phyloP scores from a whole-genome alignment of 768 basidiomycete species.

The Porpolomopsis calyptriformis region DNA sequence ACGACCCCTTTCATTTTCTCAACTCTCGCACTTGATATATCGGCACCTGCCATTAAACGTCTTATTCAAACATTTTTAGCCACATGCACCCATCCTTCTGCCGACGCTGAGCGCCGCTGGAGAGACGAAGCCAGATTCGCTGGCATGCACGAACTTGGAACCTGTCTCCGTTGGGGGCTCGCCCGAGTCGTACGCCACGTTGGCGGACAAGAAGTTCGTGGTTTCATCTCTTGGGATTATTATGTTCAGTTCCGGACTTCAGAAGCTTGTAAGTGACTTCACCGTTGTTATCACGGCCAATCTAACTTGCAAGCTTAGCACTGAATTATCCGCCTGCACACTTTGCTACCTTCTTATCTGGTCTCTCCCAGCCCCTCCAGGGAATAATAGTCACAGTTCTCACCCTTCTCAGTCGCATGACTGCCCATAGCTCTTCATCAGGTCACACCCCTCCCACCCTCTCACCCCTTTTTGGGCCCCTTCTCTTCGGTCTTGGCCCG shows the following conservation, averaged over 20 bases:
- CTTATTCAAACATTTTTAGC: slow-evolving; percentile 76
- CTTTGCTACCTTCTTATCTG: slow-evolving; percentile 58
- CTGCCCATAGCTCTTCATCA: slow-evolving; percentile 72
- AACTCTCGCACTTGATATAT: slow-evolving; percentile 76
- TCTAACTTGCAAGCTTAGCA: slow-evolving; percentile 26
- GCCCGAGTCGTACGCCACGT: slow-evolving; percentile 65
- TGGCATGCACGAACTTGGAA: slow-evolving; percentile 78
- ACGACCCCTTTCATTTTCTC: slow-evolving; percentile 91
- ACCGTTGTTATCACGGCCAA: slow-evolving; percentile 5
- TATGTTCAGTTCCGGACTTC: slow-evolving; percentile 75
- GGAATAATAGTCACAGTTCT: slow-evolving; percentile 60
- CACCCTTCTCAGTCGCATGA: slow-evolving; percentile 70
- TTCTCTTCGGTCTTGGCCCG: slow-evolving; percentile 73
- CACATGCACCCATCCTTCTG: slow-evolving; percentile 35
- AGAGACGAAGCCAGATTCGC: slow-evolving; percentile 77
- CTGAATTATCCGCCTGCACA: slow-evolving; percentile 60
- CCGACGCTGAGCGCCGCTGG: slow-evolving; percentile 47
- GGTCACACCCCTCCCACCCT: slow-evolving; percentile 89
- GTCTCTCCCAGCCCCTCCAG: slow-evolving; percentile 42
- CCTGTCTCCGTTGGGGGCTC: slow-evolving; percentile 89
- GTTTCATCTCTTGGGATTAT: slow-evolving; percentile 74
- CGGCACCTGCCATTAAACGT: slow-evolving; percentile 57
- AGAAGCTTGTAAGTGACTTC: slow-evolving; percentile 57
- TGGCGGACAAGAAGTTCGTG: slow-evolving; percentile 64
- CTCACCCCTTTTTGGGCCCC: slow-evolving; percentile 79